phyloP scores from a whole-genome alignment of 2,329 filamentous ascomycete genomes.

The Annulohypoxylon truncatum region DNA sequence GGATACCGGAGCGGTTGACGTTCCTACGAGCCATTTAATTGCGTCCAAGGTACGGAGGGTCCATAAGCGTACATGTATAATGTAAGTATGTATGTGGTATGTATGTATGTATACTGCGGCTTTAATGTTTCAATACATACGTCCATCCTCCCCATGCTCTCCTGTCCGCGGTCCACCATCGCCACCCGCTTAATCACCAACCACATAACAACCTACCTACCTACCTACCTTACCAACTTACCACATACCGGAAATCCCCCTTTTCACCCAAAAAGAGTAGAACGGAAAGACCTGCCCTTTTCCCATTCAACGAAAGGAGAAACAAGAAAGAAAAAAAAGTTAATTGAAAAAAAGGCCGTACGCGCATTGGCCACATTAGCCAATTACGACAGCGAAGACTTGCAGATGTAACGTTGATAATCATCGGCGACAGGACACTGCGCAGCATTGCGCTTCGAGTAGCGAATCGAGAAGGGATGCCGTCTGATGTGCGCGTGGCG shows the following conservation, averaged over 20 bases:
- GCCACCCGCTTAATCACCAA: not conserved
- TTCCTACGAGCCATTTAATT: slow-evolving; percentile 16
- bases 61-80: not conserved
- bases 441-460: too few relatives aligned
- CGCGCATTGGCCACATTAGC: slow-evolving; percentile 16
- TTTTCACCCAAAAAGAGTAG: slow-evolving; percentile 1
- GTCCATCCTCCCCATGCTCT: not conserved
- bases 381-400: slow-evolving; percentile 6
- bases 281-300: slow-evolving; percentile 17
- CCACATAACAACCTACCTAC: too few relatives aligned
- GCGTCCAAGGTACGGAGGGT: not conserved
- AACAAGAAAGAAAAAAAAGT: too few relatives aligned
- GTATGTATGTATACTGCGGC: slow-evolving; percentile 7
- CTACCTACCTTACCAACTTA: not conserved
- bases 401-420: slow-evolving; percentile 33
- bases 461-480: not conserved
- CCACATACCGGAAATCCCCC: not conserved
- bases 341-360: not conserved
- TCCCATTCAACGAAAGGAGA: not conserved
- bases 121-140: slow-evolving; percentile 13
- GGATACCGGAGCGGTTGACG: not conserved
- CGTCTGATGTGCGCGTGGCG: slow-evolving; percentile 7
- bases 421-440: not conserved
- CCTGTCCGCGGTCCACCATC: not conserved
- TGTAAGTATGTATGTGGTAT: not conserved